A percentile compares a stretch with the other conserved stretches of the same genome.
These are phyloP conservation scores for Parathielavia hyrcaniae DNA, from an alignment of 495 filamentous ascomycete species.

Conservation along the genomic window DNA sequence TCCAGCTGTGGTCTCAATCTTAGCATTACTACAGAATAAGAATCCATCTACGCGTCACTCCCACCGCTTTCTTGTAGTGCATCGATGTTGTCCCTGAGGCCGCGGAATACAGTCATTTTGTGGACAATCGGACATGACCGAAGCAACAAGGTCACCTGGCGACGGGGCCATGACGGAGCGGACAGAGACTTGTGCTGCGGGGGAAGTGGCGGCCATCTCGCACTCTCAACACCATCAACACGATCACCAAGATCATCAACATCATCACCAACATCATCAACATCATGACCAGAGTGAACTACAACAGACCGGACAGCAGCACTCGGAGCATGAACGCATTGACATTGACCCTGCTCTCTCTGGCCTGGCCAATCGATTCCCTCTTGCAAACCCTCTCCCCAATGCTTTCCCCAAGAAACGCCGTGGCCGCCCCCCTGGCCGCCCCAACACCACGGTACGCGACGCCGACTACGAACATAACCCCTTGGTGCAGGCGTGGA, in stretches of 20 bases:
- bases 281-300: not conserved
- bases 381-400: slow-evolving; percentile 16
- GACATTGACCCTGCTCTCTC: not conserved
- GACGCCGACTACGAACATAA: slow-evolving; percentile 31
- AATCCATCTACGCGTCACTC: not conserved
- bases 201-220: not conserved
- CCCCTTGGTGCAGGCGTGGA: slow-evolving; percentile 28
- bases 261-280: not conserved
- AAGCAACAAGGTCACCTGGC: not conserved
- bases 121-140: not conserved
- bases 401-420: slow-evolving; percentile 30
- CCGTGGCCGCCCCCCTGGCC: slow-evolving; percentile 32
- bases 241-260: not conserved
- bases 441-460: slow-evolving; percentile 29
- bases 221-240: not conserved
- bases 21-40: slow-evolving; percentile 26
- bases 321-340: not conserved
- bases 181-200: not conserved
- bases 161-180: not conserved
- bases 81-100: not conserved
- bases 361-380: not conserved
- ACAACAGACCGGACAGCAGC: not conserved
- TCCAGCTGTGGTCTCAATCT: not conserved
- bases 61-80: slow-evolving; percentile 30
- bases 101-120: not conserved